A percentile compares a stretch with the other conserved stretches of the same genome.
Conservation (phyloP, 495 filamentous ascomycete genomes). For the Neurospora sublineolata region DNA sequence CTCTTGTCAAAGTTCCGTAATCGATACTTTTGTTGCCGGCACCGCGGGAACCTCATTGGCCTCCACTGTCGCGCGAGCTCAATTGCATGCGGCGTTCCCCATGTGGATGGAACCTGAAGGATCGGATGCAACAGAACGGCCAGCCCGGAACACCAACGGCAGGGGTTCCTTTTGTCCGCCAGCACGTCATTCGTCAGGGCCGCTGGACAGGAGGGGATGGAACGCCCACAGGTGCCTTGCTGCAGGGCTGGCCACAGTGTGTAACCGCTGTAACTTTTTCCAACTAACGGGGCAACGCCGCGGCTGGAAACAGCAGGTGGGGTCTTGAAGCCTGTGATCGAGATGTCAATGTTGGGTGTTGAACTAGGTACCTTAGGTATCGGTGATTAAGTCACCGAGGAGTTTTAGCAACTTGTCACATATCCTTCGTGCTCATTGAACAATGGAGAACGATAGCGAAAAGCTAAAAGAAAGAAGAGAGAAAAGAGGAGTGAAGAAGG, state of each 20-base stretch:
- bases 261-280: not conserved
- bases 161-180: not conserved
- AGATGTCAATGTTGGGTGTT: not conserved
- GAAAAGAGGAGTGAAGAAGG: not conserved
- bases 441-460: not conserved
- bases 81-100: not conserved
- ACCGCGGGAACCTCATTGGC: constrained; percentile 10
- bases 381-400: not conserved
- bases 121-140: not conserved
- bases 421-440: not conserved
- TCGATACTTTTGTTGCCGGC: constrained; percentile 1
- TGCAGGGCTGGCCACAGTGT: not conserved
- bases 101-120: not conserved
- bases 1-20: not conserved
- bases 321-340: not conserved
- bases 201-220: not conserved
- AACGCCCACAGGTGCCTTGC: not conserved
- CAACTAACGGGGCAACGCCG: not conserved
- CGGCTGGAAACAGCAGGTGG: not conserved
- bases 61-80: constrained; percentile 6
- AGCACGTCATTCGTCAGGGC: not conserved
- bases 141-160: not conserved
- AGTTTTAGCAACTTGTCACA: not conserved
- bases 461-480: not conserved
- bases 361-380: not conserved